Conservation (phyloP, 495 filamentous ascomycete genomes). For the Pseudevernia furfuracea region DNA sequence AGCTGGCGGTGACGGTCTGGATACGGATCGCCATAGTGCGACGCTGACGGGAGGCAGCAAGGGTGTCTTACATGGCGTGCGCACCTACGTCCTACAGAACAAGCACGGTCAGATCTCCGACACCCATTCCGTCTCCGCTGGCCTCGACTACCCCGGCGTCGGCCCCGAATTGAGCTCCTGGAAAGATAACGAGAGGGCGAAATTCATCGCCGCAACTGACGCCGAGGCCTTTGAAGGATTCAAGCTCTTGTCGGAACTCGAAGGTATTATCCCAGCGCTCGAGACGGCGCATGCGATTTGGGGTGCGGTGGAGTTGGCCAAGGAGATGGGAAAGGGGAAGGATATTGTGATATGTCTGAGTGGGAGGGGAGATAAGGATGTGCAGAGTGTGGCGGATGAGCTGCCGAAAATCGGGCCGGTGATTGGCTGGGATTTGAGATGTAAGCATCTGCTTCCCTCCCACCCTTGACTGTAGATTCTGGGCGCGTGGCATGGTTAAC, state of each 20-base stretch:
- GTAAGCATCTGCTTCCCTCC: conserved; percentile 16
- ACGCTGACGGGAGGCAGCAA: conserved; percentile 82
- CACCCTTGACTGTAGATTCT: background rate
- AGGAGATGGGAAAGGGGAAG: conserved; percentile 74
- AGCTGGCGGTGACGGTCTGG: conserved; percentile 90
- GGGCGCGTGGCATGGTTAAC: background rate
- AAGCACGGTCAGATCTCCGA: conserved; percentile 86
- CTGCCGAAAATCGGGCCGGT: conserved; percentile 78
- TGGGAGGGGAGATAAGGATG: conserved; percentile 94
- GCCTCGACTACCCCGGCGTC: conserved; percentile 94
- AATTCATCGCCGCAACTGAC: conserved; percentile 88
- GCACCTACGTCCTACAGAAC: conserved; percentile 91
- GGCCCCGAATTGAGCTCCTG: conserved; percentile 84
- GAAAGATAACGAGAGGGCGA: conserved; percentile 82
- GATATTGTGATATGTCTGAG: conserved; percentile 92
- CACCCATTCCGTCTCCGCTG: conserved; percentile 95
- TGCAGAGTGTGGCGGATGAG: conserved; percentile 95
- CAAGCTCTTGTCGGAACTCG: conserved; percentile 68
- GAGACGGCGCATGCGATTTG: conserved; percentile 91
- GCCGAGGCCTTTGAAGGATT: conserved; percentile 89
- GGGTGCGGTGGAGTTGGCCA: conserved; percentile 81
- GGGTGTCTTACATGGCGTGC: conserved; percentile 90
- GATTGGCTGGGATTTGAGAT: conserved; percentile 95
- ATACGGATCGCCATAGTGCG: conserved; percentile 79
- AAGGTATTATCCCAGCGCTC: conserved; percentile 94